Evolutionary conservation across 768 basidiomycete genomes (phyloP).

Genomic region (Cystobasidium tubakii): DNA sequence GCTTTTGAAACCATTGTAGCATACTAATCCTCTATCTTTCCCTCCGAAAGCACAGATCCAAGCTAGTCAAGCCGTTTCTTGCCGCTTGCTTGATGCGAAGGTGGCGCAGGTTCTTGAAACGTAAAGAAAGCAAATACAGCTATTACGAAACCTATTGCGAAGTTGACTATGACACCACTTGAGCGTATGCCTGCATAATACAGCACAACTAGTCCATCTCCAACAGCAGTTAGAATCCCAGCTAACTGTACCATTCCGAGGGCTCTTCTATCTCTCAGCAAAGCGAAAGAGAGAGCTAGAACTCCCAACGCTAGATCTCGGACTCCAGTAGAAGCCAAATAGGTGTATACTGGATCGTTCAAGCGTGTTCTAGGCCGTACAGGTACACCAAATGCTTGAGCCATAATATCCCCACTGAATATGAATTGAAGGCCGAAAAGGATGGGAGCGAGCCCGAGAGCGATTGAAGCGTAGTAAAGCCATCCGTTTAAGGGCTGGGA

Average conservation of each 20-base stretch:
- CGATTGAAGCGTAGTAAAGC: background rate
- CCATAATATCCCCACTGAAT: background rate
- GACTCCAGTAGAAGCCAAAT: slow-evolving; percentile 2
- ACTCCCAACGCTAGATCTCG: background rate
- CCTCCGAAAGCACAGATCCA: no score
- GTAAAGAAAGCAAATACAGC: slow-evolving; percentile 9
- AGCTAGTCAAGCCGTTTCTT: no score
- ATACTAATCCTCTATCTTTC: no score
- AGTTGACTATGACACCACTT: background rate
- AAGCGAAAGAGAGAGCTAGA: background rate
- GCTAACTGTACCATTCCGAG: background rate
- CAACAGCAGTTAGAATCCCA: background rate
- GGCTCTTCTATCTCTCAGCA: background rate
- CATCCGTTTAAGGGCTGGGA: background rate
- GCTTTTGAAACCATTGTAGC: no score
- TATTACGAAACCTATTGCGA: background rate
- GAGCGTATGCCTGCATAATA: background rate
- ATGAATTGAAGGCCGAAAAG: background rate
- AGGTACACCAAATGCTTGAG: background rate
- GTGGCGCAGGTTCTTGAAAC: background rate
- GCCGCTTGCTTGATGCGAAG: no score
- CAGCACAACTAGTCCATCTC: background rate
- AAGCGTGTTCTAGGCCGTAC: background rate
- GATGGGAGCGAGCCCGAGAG: background rate
- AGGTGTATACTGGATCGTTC: background rate